phyloP scores from a whole-genome alignment of 805 yeast genomes.

The Yamadazyma ubonensis region DNA sequence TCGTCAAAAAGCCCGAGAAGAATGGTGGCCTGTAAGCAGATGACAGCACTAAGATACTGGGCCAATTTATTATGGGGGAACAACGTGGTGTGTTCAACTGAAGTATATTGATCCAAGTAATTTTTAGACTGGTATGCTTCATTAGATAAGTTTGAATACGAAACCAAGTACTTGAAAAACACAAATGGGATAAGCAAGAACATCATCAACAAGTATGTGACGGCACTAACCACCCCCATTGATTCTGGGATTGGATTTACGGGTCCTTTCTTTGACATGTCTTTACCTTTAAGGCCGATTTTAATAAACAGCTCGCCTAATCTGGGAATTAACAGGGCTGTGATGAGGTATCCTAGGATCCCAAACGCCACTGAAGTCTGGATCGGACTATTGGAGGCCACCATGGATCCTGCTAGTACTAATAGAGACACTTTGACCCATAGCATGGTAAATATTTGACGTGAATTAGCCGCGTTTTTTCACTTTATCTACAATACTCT shows the following conservation, averaged over 20 bases:
- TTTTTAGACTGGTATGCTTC: conserved; percentile 32
- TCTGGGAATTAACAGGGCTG: conserved; percentile 63
- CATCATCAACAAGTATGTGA: conserved; percentile 77
- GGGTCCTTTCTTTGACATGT: conserved; percentile 76
- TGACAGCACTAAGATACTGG: conserved; percentile 79
- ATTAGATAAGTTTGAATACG: conserved; percentile 37
- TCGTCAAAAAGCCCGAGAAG: conserved; percentile 91
- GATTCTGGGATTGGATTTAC: conserved; percentile 71
- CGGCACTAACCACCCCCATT: conserved; percentile 86
- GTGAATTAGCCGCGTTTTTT: no score
- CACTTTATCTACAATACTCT: no score
- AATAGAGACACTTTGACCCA: conserved; percentile 14
- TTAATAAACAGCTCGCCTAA: conserved; percentile 65
- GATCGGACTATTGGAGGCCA: conserved; percentile 47
- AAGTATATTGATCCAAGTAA: conserved; percentile 34
- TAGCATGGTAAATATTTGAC: no score
- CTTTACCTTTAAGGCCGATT: conserved; percentile 84
- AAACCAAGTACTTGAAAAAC: conserved; percentile 72
- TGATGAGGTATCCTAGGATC: conserved; percentile 61
- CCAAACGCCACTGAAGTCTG: conserved; percentile 65
- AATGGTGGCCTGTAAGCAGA: conserved; percentile 81
- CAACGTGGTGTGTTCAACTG: conserved; percentile 29
- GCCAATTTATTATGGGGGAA: conserved; percentile 85
- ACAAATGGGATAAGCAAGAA: conserved; percentile 83
- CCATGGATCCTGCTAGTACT: conserved; percentile 20